A percentile compares a stretch with the other conserved stretches of the same genome.
phyloP scores from a whole-genome alignment of 73 alveolate species.

The Uronychia binucleata region DNA sequence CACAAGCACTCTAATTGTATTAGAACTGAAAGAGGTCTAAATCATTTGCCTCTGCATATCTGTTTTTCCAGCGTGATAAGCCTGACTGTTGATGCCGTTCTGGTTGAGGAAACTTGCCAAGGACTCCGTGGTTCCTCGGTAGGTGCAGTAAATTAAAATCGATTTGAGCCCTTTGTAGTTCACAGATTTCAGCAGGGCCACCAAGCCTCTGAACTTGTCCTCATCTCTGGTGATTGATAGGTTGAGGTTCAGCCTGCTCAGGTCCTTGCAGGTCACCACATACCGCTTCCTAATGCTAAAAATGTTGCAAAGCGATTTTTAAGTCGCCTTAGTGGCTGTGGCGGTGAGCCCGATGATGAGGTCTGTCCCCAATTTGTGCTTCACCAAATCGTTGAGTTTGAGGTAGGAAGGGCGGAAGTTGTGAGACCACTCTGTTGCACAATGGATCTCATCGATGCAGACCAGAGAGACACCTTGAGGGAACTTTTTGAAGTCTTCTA shows the following conservation, averaged over 20 bases:
- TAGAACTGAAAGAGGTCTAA: constrained; percentile 68
- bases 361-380: constrained; percentile 52
- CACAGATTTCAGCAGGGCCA: constrained; percentile 54
- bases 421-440: constrained; percentile 90
- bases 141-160: constrained; percentile 78
- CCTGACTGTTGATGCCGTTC: constrained; percentile 72
- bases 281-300: constrained; percentile 57
- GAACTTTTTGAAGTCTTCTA: constrained; percentile 81
- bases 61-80: constrained; percentile 89
- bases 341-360: constrained; percentile 78
- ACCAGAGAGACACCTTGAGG: constrained; percentile 80
- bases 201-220: constrained; percentile 63
- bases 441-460: constrained; percentile 95
- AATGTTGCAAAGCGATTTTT: constrained; percentile 41
- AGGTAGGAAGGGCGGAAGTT: constrained; percentile 93
- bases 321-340: constrained; percentile 61
- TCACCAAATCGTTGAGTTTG: constrained; percentile 68
- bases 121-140: constrained; percentile 71
- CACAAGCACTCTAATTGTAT: constrained; percentile 77
- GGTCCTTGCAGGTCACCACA: constrained; percentile 52
- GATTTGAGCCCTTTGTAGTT: constrained; percentile 65
- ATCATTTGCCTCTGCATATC: constrained; percentile 76
- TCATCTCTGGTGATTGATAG: constrained; percentile 81
- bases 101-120: constrained; percentile 79
- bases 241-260: constrained; percentile 69